Base-by-base conservation (phyloP, 768 basidiomycete species). In the Coprinopsis cinerea region DNA sequence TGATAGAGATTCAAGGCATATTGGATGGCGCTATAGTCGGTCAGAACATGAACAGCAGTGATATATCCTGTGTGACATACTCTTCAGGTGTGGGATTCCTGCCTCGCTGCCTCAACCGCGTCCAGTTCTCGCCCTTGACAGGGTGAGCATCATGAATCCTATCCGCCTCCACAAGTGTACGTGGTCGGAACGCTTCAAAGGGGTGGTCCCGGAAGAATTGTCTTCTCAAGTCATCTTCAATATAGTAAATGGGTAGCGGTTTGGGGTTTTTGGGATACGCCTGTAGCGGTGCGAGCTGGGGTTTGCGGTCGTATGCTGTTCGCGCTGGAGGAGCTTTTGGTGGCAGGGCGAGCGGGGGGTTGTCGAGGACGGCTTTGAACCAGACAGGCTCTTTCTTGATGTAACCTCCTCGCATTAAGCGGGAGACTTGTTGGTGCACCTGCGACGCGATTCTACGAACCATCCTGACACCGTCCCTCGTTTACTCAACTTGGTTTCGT, bases 161-260 rank as follows among this genome's bases (percentile, higher is more conserved):
- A 17, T 71, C 80, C 14, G 74, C 75, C 67, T 99, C 96, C 0
- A 89, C 79, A 45, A 99, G 64, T 10, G 78, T 82, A 7, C 74
- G 73, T 1, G 92, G 82, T 36, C 94, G 76, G 67, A 94, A 88
- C 1, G 92, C 86, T 69, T 99, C 94, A 61, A 96, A 96, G 5
- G 96, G 93, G 64, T 96, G 94, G 70, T 99, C 96, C 35, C 75
- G 73, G 73, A 94, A 98, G 75, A 99, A 98, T 64, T 90, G 89
- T 48, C 81, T 75, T 28, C 96, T 82, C 51, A 98, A 71, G 53
- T 78, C 74, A 64, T 99, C 96, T 62, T 95, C 92, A 34, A 87
- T 51, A 62, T 93, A 96, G 47, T 73, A 72, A 44, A 98, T 76
- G 10, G 78, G 76, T 41, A 77, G 53, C 28, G 71, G 57, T 35